These are phyloP conservation scores for Hortiboletus flavorubellus DNA, from an alignment of 768 basidiomycete genomes.

Conservation along the genomic window DNA sequence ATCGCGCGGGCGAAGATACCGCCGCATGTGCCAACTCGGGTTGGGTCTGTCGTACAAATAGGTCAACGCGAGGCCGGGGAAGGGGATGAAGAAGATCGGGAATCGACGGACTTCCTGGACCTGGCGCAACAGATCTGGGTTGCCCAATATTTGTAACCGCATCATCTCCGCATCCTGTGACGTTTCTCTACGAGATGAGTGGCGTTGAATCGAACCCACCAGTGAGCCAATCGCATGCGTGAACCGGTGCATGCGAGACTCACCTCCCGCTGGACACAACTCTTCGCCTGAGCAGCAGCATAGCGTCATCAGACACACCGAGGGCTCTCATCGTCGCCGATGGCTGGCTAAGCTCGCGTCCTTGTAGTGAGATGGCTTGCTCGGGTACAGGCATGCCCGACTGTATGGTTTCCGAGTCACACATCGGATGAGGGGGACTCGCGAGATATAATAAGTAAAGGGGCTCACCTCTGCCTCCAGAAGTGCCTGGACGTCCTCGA, in stretches of 20 bases:
- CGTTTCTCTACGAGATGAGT: conserved; percentile 43
- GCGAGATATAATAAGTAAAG: neutral
- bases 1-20: conserved; percentile 62
- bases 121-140: conserved; percentile 76
- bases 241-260: neutral
- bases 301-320: conserved; percentile 58
- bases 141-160: conserved; percentile 81
- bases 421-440: neutral
- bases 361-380: conserved; percentile 69
- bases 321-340: conserved; percentile 67
- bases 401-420: conserved; percentile 35
- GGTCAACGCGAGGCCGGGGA: neutral
- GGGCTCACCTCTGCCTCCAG: conserved; percentile 90
- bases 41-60: conserved; percentile 47
- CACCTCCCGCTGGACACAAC: conserved; percentile 44
- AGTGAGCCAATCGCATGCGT: neutral
- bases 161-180: conserved; percentile 88
- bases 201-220: neutral
- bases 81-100: neutral
- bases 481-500: conserved; percentile 90
- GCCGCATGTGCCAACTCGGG: conserved; percentile 82
- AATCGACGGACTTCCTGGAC: conserved; percentile 51
- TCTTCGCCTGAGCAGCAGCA: conserved; percentile 67
- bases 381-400: conserved; percentile 69
- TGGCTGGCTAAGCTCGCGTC: conserved; percentile 59